phyloP scores from a whole-genome alignment of 2,329 filamentous ascomycete genomes.

The Clonostachys rosea region DNA sequence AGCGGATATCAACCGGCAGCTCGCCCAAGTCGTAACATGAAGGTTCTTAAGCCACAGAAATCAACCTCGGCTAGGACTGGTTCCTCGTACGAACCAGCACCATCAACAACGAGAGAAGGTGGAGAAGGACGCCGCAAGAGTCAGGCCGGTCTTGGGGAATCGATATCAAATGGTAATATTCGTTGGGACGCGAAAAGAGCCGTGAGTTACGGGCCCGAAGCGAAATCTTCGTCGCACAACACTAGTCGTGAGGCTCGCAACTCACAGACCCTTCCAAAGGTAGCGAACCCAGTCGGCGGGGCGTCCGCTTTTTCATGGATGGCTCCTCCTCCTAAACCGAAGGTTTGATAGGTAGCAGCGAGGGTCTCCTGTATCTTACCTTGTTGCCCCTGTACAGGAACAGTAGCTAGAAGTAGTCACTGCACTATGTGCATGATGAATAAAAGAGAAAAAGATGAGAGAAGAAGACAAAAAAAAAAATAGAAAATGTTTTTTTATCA shows the following conservation, averaged over 20 bases:
- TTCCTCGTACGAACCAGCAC: conserved; percentile 45
- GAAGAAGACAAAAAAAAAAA: neutral
- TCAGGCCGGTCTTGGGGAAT: conserved; percentile 21
- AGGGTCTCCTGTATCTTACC: conserved; percentile 4
- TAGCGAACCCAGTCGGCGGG: conserved; percentile 82
- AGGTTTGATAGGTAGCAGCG: conserved; percentile 26
- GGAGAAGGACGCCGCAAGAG: conserved; percentile 50
- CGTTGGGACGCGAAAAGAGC: conserved; percentile 53
- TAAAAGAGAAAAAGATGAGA: no score
- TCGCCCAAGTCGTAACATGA: conserved; percentile 69
- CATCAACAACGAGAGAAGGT: conserved; percentile 33
- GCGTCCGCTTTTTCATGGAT: conserved; percentile 94
- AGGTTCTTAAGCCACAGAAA: conserved; percentile 79
- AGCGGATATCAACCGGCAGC: conserved; percentile 68
- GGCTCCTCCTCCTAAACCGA: conserved; percentile 44
- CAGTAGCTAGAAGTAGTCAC: no score
- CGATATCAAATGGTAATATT: conserved; percentile 16
- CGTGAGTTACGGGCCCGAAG: conserved; percentile 34
- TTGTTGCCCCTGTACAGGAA: neutral
- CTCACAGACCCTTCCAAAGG: conserved; percentile 41
- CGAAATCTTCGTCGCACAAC: conserved; percentile 23
- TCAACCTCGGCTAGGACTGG: conserved; percentile 47
- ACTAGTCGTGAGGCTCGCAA: conserved; percentile 29
- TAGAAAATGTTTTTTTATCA: neutral
- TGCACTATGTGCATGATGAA: no score